These are phyloP conservation scores for Candida patagonica DNA, from an alignment of 805 yeast genomes.

Conservation along the genomic window DNA sequence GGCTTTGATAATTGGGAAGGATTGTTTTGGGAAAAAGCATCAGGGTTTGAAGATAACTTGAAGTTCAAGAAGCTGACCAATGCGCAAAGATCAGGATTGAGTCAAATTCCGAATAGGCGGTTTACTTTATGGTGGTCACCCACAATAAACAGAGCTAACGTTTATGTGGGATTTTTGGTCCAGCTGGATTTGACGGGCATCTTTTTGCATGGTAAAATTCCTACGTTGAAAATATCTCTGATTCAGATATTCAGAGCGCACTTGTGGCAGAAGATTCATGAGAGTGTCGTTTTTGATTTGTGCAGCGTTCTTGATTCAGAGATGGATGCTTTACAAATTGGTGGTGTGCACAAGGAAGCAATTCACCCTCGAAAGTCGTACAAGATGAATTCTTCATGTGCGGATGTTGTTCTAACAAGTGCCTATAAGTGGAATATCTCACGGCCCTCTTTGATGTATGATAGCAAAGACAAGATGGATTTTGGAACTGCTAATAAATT, in stretches of 20 bases:
- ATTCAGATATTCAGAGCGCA: slow-evolving; percentile 97
- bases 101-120: slow-evolving; percentile 95
- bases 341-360: slow-evolving; percentile 77
- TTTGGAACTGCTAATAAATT: slow-evolving; percentile 52
- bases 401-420: slow-evolving; percentile 75
- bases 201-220: slow-evolving; percentile 94
- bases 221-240: slow-evolving; percentile 88
- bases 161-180: slow-evolving; percentile 93
- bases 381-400: slow-evolving; percentile 92
- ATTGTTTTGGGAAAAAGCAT: slow-evolving; percentile 94
- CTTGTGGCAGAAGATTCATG: slow-evolving; percentile 98
- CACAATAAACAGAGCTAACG: slow-evolving; percentile 94
- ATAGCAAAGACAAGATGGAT: slow-evolving; percentile 54
- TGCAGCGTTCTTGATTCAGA: slow-evolving; percentile 89
- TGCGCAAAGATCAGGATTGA: slow-evolving; percentile 94
- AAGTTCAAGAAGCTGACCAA: slow-evolving; percentile 91
- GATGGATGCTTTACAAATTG: slow-evolving; percentile 72
- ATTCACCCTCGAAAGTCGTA: slow-evolving; percentile 97
- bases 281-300: slow-evolving; percentile 83
- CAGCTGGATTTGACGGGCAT: slow-evolving; percentile 95
- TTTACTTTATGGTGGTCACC: slow-evolving; percentile 99
- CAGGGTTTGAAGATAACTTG: slow-evolving; percentile 94
- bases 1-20: slow-evolving; percentile 99
- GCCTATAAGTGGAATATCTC: slow-evolving; percentile 70
- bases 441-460: slow-evolving; percentile 70